A percentile compares a stretch with the other conserved stretches of the same genome.
These are phyloP conservation scores for Ophiostoma novo-ulmi DNA, from an alignment of 2,329 filamentous ascomycete genomes.

Conservation along the genomic window DNA sequence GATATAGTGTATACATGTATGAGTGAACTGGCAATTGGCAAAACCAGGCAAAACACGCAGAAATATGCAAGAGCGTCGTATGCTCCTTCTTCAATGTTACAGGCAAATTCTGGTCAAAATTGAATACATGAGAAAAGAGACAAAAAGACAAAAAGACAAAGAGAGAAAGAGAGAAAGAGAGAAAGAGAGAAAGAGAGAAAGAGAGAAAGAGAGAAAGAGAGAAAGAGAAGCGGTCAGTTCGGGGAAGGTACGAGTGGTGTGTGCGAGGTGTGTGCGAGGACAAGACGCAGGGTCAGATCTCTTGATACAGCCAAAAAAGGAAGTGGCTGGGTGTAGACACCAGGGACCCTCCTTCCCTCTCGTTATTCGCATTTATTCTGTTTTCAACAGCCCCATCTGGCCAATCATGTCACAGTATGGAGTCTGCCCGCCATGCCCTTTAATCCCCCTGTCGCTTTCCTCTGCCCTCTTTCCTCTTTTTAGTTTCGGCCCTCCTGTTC, in stretches of 20 bases:
- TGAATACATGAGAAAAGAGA: background rate
- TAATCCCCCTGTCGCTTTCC: background rate
- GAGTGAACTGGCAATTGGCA: background rate
- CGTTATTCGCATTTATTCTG: background rate
- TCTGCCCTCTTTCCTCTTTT: background rate
- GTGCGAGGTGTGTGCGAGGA: background rate
- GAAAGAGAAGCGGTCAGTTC: background rate
- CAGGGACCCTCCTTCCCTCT: background rate
- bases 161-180: background rate
- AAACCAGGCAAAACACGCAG: background rate
- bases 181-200: background rate
- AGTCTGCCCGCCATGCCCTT: slow-evolving; percentile 5
- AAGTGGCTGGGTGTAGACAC: slow-evolving; percentile 11
- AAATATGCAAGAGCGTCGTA: slow-evolving; percentile 13
- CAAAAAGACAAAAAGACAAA: too few species aligned
- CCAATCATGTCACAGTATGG: slow-evolving; percentile 7
- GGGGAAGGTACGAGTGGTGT: background rate
- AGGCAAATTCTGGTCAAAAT: background rate
- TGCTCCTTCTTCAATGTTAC: slow-evolving; percentile 6
- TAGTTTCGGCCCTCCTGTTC: background rate
- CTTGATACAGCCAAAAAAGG: slow-evolving; percentile 15
- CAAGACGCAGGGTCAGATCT: background rate
- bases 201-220: background rate
- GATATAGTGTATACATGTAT: background rate
- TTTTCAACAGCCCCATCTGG: background rate